A percentile compares a stretch with the other conserved stretches of the same genome.
These are phyloP conservation scores for Candida methanosorbosa DNA, from an alignment of 805 yeast species.

Conservation along the genomic window DNA sequence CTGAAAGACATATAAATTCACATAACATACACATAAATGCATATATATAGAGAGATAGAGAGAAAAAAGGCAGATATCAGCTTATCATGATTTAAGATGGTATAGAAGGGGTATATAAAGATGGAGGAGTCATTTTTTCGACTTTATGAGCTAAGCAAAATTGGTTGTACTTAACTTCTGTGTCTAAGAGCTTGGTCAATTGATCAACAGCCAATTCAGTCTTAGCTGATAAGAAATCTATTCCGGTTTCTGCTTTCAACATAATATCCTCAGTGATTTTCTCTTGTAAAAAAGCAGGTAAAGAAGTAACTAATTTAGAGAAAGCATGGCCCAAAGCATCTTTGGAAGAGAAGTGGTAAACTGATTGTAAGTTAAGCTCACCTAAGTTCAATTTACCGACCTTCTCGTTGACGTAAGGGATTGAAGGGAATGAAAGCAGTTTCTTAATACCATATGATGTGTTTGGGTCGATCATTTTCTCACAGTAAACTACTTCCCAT, in stretches of 20 bases:
- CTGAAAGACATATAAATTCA: no score
- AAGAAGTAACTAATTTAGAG: no score
- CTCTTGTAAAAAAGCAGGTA: neutral
- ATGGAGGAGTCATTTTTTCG: no score
- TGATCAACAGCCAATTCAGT: neutral
- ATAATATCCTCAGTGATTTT: neutral
- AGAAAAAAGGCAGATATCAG: no score
- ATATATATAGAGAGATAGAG: no score
- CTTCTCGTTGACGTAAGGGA: neutral
- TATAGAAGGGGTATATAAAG: no score
- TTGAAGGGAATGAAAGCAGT: slow-evolving; percentile 40
- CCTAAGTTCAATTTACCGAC: no score
- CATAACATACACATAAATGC: no score
- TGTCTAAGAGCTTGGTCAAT: neutral
- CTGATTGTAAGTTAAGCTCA: neutral
- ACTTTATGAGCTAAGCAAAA: no score
- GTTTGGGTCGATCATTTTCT: slow-evolving; percentile 43
- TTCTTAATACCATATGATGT: slow-evolving; percentile 47
- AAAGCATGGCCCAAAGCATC: neutral
- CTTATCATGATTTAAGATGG: no score
- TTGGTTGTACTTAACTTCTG: slow-evolving; percentile 11
- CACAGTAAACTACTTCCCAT: slow-evolving; percentile 45
- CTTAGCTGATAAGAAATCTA: no score
- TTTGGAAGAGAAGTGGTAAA: neutral
- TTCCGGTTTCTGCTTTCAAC: no score